These are phyloP conservation scores for Haplosporangium sp. DNA, from an alignment of 371 early-diverging fungal genomes.

Conservation along the genomic window DNA sequence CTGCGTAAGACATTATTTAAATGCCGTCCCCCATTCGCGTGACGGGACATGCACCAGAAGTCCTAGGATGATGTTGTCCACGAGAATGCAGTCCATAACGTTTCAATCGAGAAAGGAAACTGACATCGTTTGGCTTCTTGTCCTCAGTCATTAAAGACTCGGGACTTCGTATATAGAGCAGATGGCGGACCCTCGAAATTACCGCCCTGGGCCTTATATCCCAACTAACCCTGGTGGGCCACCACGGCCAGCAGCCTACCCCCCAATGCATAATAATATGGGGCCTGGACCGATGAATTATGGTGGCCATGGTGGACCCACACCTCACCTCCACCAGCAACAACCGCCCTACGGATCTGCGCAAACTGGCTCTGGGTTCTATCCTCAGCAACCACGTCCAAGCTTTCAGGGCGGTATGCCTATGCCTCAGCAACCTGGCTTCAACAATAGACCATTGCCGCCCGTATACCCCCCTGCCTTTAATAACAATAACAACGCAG, in stretches of 20 bases:
- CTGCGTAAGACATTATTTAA: too few relatives aligned
- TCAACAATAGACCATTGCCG: constrained; percentile 18
- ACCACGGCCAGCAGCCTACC: constrained; percentile 16
- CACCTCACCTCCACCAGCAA: constrained; percentile 23
- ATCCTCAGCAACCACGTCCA: constrained; percentile 26
- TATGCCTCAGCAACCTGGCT: constrained; percentile 18
- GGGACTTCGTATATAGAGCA: not conserved
- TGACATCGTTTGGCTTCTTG: not conserved
- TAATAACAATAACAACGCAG: constrained; percentile 14
- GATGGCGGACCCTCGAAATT: constrained; percentile 39
- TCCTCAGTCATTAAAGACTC: not conserved
- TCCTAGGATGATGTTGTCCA: too few relatives aligned
- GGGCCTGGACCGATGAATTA: constrained; percentile 1
- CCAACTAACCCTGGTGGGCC: not conserved
- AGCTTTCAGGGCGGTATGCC: constrained; percentile 18
- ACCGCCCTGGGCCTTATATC: constrained; percentile 19
- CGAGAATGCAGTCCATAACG: too few relatives aligned
- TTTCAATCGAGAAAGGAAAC: too few relatives aligned
- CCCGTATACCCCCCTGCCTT: constrained; percentile 24
- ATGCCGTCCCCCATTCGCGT: too few relatives aligned
- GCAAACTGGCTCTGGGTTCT: constrained; percentile 4
- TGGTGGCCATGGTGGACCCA: constrained; percentile 30
- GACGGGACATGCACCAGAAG: not conserved
- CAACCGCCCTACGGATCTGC: not conserved
- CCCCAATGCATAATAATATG: constrained; percentile 23